Base-by-base conservation (phyloP, 1,284 basidiomycete genomes). In the Ceratobasidium sp. region DNA sequence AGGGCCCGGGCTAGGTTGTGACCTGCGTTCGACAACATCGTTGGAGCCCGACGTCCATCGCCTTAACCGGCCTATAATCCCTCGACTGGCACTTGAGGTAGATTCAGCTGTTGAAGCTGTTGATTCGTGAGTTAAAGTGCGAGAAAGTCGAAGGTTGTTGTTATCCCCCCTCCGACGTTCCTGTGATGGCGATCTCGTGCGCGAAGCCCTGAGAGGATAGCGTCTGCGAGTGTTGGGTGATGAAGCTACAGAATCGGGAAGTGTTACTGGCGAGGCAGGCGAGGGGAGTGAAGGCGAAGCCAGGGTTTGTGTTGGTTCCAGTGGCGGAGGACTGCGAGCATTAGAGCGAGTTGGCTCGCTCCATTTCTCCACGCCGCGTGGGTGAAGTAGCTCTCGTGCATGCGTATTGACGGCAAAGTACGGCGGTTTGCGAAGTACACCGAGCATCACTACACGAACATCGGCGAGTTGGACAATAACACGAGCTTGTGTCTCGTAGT, bases 401-500 rank as follows among this genome's bases (percentile, higher is more conserved):
- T 93, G 94, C 12, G 84, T 82, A 81, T 95, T 95, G 42, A 92
- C 86, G 15, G 84, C 88, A 58, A 92, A 86, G 51, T 87, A 84
- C 23, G 78, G 78, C 1, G 92, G 91, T 61, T 86, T 88, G 78
- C 89, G 88, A 49, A 92, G 86, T 0, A 90, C 90, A 5, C 93
- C 93, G 46, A 94, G 87, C 0, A 90, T 92, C 73, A 95, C 84
- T 71, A 95, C 89, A n/a, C 93, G 89, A 23, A 93, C 89, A 82
- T 95, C 94, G 13, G 88, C 86, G 66, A 95, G 86, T 82, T 92
- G 89, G 18, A 94, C 87, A 23, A 94, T 87, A 40, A 93, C 87
- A 92, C 93, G 66, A 49, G 71, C 80, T 46, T 77, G 79, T 33
- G 82, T 82, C 76, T 82, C 79, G 67, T 80, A 72, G 46, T 81